Conservation (phyloP, 495 filamentous ascomycete species). For the Penicillium simplicissimum region DNA sequence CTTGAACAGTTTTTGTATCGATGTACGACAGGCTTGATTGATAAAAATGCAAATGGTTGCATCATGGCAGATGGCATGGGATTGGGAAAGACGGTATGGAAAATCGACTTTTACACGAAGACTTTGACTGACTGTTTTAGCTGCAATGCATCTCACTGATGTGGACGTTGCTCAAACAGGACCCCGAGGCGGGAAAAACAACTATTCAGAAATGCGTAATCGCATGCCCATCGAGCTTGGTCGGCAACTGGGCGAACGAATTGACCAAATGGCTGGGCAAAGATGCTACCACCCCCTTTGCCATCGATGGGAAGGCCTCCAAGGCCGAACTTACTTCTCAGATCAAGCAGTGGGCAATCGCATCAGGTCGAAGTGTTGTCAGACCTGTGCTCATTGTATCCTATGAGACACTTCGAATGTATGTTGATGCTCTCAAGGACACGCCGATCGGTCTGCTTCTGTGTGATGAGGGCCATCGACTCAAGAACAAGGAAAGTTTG, state of each 20-base stretch:
- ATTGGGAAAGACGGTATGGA: slow-evolving; percentile 81
- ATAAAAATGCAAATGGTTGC: slow-evolving; percentile 91
- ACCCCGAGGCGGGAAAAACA: slow-evolving; percentile 86
- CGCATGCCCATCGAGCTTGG: slow-evolving; percentile 95
- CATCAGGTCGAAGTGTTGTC: slow-evolving; percentile 84
- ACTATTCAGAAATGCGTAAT: slow-evolving; percentile 98
- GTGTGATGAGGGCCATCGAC: slow-evolving; percentile 97
- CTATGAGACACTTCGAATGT: slow-evolving; percentile 91
- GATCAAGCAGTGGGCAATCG: slow-evolving; percentile 91
- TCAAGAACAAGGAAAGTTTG: slow-evolving; percentile 96
- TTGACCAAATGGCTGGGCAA: slow-evolving; percentile 85
- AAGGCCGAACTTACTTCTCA: slow-evolving; percentile 91
- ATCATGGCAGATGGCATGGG: slow-evolving; percentile 99
- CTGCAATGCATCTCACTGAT: slow-evolving; percentile 79
- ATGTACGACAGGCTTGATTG: slow-evolving; percentile 90
- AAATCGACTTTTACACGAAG: not conserved
- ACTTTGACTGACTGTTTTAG: slow-evolving; percentile 43
- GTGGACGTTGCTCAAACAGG: slow-evolving; percentile 97
- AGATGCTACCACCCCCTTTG: slow-evolving; percentile 90
- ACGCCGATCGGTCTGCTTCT: slow-evolving; percentile 89
- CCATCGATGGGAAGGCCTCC: slow-evolving; percentile 92
- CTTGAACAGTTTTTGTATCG: slow-evolving; percentile 75
- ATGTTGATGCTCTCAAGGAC: slow-evolving; percentile 83
- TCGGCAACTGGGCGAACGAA: slow-evolving; percentile 98
- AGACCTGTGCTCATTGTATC: slow-evolving; percentile 99